phyloP scores from a whole-genome alignment of 208 protist species.

The Wallacemonas sp. region DNA sequence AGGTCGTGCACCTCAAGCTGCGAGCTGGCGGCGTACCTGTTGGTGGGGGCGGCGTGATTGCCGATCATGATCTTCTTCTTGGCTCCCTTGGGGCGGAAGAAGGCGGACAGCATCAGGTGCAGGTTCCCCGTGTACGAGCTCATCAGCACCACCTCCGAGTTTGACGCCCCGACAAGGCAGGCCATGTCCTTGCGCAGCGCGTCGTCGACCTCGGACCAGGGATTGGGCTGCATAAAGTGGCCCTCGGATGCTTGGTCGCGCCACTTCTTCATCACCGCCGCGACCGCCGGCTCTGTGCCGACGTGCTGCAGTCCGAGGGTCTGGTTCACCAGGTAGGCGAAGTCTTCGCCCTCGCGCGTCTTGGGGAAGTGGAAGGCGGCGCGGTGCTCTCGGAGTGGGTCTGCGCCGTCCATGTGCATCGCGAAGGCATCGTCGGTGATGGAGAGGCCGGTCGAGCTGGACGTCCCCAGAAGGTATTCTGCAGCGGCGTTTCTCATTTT shows the following conservation, averaged over 20 bases:
- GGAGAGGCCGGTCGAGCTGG: constrained; percentile 44
- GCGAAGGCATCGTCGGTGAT: constrained; percentile 78
- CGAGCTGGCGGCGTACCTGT: constrained; percentile 84
- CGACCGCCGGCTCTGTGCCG: constrained; percentile 53
- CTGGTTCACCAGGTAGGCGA: constrained; percentile 90
- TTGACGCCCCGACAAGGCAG: constrained; percentile 79
- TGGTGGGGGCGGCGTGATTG: constrained; percentile 64
- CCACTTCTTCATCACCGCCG: constrained; percentile 90
- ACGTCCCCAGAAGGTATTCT: constrained; percentile 54
- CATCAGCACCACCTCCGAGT: constrained; percentile 91
- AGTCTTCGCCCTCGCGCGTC: constrained; percentile 33
- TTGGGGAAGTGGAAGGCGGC: constrained; percentile 58
- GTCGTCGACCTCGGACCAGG: constrained; percentile 91
- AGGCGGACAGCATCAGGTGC: constrained; percentile 89
- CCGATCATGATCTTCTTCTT: constrained; percentile 94
- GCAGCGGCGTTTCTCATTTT: constrained; percentile 69
- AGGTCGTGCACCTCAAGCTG: constrained; percentile 87
- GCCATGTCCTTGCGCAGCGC: constrained; percentile 60
- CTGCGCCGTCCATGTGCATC: constrained; percentile 58
- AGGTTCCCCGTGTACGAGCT: constrained; percentile 95
- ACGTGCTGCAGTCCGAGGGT: constrained; percentile 90
- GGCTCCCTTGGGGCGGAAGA: constrained; percentile 89
- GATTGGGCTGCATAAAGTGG: constrained; percentile 72
- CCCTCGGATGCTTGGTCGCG: constrained; percentile 76
- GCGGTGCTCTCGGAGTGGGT: constrained; percentile 66